Evolutionary conservation across 148 eudicot species (phyloP), one percentile per base, ranked within the genome.

Genomic region (Cornus controversa): DNA sequence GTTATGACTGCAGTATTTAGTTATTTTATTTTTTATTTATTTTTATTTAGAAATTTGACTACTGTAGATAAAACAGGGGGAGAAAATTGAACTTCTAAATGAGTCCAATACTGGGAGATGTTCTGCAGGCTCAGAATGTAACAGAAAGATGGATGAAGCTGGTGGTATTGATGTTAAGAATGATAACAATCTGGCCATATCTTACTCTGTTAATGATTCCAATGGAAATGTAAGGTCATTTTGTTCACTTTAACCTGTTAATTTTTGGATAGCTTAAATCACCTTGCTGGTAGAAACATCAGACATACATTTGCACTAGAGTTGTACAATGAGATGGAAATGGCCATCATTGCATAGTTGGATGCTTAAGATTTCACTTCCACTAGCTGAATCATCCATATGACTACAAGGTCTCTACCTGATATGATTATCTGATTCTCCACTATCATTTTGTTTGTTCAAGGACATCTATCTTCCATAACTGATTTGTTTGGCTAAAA

Each of bases 21-120:
- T 71, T 71, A 24, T 6, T 28, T 75, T 40, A 65, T 31, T 66
- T 4, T 69, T 82, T n/a, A n/a, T n/a, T 26, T 77, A 28, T 47
- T 80, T 83, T 71, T 79, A 37, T 79, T 76, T 25, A 53, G 80
- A 71, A 73, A 80, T 58, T 84, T 84, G 84, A 86, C 86, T 77
- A 79, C 65, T 86, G 83, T 84, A 76, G 82, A 80, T 88, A 45
- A 78, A 80, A 78, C 92, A 93, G 97, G 93, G 77, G 73, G 87
- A 65, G 66, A 79, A 84, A 69, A 58, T n/a, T 60, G 69, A 66
- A 70, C 53, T 31, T 28, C 34, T 26, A 24, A 63, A 54, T 42
- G 80, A 69, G 36, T 67, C 24, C 27, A 50, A 66, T 60, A 26
- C 27, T n/a, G 86, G 76, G 50, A 67, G 62, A 47, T 71, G 72